Base-by-base conservation (phyloP, 495 filamentous ascomycete species). In the Penicillium lagena region DNA sequence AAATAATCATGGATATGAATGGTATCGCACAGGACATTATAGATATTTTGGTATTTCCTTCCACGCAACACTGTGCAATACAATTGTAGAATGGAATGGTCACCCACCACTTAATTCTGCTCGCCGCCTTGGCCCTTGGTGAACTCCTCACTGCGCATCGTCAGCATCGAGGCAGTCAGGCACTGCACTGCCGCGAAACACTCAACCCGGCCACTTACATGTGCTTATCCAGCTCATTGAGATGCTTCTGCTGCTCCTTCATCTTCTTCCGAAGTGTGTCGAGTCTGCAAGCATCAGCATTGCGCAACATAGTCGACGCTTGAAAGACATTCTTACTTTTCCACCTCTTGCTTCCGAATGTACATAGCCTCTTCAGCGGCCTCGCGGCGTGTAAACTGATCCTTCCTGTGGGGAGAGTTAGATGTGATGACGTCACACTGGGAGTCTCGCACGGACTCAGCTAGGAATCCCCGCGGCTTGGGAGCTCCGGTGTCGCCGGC, bases 321-420 rank as follows among this genome's bases (percentile, higher is more conserved):
- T 29, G 7, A 8, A 7, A 27, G 30, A 29, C 1, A 28, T 33
- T 55, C 58, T 28, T 50, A 81, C 83, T 94, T 94, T 62, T 82
- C 76, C 70, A 77, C 73, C 79, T 96, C 90, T 42, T 81, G 77
- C 68, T 83, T 65, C 42, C 74, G 68, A 66, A 96, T 84, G 63
- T 83, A 82, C 56, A 75, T 77, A 52, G 86, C 82, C 69, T 96
- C 91, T 54, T 69, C 71, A 37, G 90, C 90, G 45, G 79, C 79
- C 69, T 96, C 90, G 58, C 90, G 87, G 58, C 80, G 80, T 55
- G 82, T 81, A 75, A 95, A 96, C 45, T 85, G 78, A 56, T 95
- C 91, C 45, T 89, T 90, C 28, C 58, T 60, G 35, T 29, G 31
- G 13, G 10, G 29, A 35, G 9, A 37, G 40, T 46, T 32, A 45